phyloP scores from a whole-genome alignment of 495 filamentous ascomycete species.

The Viridothelium virens region DNA sequence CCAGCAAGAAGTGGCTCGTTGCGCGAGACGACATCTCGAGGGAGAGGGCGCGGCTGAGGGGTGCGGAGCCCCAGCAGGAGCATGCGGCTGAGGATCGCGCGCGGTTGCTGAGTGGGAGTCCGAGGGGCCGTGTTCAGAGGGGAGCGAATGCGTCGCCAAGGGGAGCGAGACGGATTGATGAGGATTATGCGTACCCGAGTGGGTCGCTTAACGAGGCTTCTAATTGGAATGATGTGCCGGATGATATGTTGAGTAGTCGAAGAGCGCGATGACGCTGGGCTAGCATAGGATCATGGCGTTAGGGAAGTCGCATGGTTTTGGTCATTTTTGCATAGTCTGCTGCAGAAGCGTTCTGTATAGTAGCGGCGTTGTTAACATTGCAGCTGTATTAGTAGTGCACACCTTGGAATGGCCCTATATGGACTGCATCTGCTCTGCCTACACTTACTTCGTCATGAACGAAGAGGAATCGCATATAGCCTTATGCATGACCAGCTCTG shows the following conservation, averaged over 20 bases:
- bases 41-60: constrained; percentile 19
- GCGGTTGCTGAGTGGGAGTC: constrained; percentile 3
- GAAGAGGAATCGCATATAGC: no score
- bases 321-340: not conserved
- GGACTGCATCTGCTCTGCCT: no score
- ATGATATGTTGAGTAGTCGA: constrained; percentile 1
- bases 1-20: constrained; percentile 45
- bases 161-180: not conserved
- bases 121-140: not conserved
- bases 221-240: constrained; percentile 4
- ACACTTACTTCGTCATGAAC: no score
- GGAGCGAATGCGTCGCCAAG: not conserved
- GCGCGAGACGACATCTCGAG: constrained; percentile 29
- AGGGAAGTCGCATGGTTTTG: not conserved
- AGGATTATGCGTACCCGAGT: not conserved
- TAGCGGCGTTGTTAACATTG: not conserved
- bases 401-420: no score
- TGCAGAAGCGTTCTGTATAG: not conserved
- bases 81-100: not conserved
- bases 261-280: not conserved
- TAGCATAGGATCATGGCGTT: not conserved
- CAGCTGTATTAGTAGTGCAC: no score
- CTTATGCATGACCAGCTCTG: no score
- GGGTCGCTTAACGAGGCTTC: not conserved
- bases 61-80: constrained; percentile 14